These are phyloP conservation scores for Ambrosia hybrid DNA, from an alignment of 140 eudicot genomes.

Conservation along the genomic window DNA sequence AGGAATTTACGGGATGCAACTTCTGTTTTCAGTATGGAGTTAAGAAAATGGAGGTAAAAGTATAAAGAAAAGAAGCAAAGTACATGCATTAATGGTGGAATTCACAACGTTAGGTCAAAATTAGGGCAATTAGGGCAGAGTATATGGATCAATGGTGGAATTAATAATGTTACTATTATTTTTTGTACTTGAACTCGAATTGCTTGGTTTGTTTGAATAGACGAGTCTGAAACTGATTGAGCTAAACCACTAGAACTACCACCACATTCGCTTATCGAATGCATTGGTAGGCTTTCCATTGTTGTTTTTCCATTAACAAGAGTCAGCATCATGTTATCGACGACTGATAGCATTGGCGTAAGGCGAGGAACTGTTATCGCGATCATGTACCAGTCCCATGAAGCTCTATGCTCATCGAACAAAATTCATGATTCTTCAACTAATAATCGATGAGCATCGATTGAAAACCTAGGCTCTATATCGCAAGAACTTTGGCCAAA, in stretches of 20 bases:
- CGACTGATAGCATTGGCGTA: constrained; percentile 69
- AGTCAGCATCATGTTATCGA: constrained; percentile 56
- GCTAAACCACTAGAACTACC: constrained; percentile 60
- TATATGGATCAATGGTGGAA: too few species aligned
- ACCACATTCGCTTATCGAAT: constrained; percentile 62
- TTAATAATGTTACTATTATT: too few species aligned
- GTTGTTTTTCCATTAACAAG: constrained; percentile 21
- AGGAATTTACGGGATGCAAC: too few species aligned
- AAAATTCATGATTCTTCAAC: constrained; percentile 52
- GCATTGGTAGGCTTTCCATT: constrained; percentile 52
- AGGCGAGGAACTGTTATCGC: constrained; percentile 71
- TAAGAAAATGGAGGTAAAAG: too few species aligned
- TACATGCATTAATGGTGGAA: too few species aligned
- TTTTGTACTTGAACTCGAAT: constrained; percentile 69
- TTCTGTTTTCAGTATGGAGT: too few species aligned
- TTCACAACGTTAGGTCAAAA: too few species aligned
- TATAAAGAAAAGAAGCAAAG: too few species aligned
- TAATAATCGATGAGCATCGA: constrained; percentile 66
- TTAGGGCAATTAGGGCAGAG: too few species aligned
- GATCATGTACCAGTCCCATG: constrained; percentile 92
- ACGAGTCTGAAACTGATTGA: constrained; percentile 59
- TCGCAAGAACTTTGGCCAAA: constrained; percentile 81
- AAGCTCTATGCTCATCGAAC: constrained; percentile 82
- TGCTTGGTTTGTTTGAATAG: constrained; percentile 59
- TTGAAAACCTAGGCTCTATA: constrained; percentile 69